A percentile compares a stretch with the other conserved stretches of the same genome.
These are phyloP conservation scores for Xylariomycetidae sp. DNA, from an alignment of 2,329 filamentous ascomycete genomes.

Conservation along the genomic window DNA sequence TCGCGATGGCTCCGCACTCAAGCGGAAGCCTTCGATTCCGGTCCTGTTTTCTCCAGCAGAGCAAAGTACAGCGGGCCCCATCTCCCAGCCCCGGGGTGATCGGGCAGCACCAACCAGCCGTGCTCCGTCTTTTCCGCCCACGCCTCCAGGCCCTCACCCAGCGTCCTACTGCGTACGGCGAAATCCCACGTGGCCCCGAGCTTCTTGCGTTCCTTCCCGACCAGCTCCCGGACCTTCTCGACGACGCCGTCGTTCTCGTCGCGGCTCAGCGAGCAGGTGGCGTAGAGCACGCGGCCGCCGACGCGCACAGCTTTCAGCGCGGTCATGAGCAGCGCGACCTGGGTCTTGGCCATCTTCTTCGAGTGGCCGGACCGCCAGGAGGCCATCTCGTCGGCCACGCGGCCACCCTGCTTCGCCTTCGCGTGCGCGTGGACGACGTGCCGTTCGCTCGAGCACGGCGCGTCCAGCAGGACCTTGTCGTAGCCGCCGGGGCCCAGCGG, in stretches of 20 bases:
- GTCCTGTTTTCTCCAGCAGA: conserved; percentile 27
- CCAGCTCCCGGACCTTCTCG: conserved; percentile 23
- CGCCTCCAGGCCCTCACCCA: conserved; percentile 6
- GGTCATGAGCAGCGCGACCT: conserved; percentile 29
- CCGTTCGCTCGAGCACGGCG: conserved; percentile 34
- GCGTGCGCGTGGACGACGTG: conserved; percentile 31
- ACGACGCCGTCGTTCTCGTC: conserved; percentile 36
- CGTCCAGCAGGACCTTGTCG: conserved; percentile 34
- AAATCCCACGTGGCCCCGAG: conserved; percentile 24
- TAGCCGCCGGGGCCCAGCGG: conserved; percentile 27
- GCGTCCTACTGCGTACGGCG: conserved; percentile 21
- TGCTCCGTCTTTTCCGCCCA: conserved; percentile 27
- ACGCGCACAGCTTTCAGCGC: conserved; percentile 27
- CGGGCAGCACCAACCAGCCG: conserved; percentile 34
- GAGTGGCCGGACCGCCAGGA: conserved; percentile 30
- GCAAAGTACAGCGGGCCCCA: conserved; percentile 36
- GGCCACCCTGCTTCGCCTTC: conserved; percentile 23
- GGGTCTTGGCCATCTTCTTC: conserved; percentile 28
- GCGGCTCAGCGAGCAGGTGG: conserved; percentile 32
- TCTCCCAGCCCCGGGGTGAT: conserved; percentile 25
- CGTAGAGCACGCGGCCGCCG: conserved; percentile 32
- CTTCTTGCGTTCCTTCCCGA: conserved; percentile 32
- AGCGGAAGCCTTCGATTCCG: conserved; percentile 6
- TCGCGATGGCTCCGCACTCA: too few relatives aligned
- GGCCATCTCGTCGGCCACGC: conserved; percentile 28